A percentile compares a stretch with the other conserved stretches of the same genome.
phyloP scores from a whole-genome alignment of 345 rosid species.

The Salix arbutifolia region DNA sequence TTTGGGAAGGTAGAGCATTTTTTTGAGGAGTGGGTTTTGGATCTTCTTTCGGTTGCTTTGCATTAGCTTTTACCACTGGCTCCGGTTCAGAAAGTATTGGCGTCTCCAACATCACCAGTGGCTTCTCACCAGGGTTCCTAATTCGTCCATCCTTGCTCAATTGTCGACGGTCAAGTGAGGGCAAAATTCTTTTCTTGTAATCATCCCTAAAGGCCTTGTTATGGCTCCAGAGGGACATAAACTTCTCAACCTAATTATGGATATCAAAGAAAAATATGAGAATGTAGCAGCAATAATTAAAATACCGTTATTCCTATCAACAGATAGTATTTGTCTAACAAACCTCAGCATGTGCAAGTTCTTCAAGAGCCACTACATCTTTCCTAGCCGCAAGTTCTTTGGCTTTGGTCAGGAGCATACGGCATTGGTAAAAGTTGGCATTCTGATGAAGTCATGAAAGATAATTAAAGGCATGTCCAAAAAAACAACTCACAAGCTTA shows the following conservation, averaged over 20 bases:
- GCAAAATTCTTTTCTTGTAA: slow-evolving; percentile 62
- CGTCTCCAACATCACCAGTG: slow-evolving; percentile 42
- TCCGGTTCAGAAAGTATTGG: slow-evolving; percentile 31
- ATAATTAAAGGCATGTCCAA: neutral
- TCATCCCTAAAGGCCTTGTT: slow-evolving; percentile 77
- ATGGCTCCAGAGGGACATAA: slow-evolving; percentile 65
- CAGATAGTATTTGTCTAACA: slow-evolving; percentile 12
- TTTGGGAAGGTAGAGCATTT: slow-evolving; percentile 33
- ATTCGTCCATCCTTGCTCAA: slow-evolving; percentile 69
- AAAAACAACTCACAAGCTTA: neutral
- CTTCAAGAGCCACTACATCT: slow-evolving; percentile 53
- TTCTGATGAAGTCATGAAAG: slow-evolving; percentile 41
- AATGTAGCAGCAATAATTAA: slow-evolving; percentile 4
- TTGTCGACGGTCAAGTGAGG: slow-evolving; percentile 57
- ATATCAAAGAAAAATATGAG: slow-evolving; percentile 16
- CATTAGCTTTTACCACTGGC: slow-evolving; percentile 41
- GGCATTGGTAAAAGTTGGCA: slow-evolving; percentile 38
- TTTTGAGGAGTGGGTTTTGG: slow-evolving; percentile 41
- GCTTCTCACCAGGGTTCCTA: slow-evolving; percentile 59
- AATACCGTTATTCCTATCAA: neutral
- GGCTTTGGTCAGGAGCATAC: slow-evolving; percentile 47
- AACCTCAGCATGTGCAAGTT: slow-evolving; percentile 50
- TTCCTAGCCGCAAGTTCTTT: slow-evolving; percentile 58
- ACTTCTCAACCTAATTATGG: slow-evolving; percentile 60
- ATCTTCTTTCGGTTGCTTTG: slow-evolving; percentile 60